Evolutionary conservation across 768 basidiomycete genomes (phyloP), one percentile per base, ranked within the genome.

Genomic region (Trametes coccinea): DNA sequence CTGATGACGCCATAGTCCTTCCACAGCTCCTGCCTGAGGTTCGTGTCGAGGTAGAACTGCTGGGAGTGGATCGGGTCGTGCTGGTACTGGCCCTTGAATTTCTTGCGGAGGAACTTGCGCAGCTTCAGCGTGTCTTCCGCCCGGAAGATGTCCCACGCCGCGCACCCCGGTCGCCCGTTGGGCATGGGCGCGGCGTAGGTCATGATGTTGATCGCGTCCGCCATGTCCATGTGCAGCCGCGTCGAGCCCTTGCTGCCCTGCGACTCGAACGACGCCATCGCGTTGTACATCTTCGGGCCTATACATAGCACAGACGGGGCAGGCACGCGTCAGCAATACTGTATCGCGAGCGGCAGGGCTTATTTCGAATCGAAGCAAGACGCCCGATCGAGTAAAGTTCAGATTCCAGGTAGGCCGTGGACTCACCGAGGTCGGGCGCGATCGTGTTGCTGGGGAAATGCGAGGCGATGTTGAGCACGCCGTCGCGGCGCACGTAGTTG

Each of bases 241-340:
- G 95, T 97, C 22, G 92, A 87, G 2, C 95, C 94, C 67, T 90
- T 88, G 69, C 86, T 90, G 3, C 89, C 89, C 33, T 77, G 72
- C 4, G 74, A 71, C 67, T 90, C 87, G 43, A 78, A 81, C 3
- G 89, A 89, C 9, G 87, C 86, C 77, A 93, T 86, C 0, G 94
- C 92, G 65, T 93, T 95, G 75, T 97, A 97, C 92, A 95, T 90
- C 76, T 96, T 97, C 1, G 95, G 95, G 3, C 93, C 93, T 87
- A 67, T 68, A 68, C 17, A 67, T 47, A 46, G 9, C 47, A 70
- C 17, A 70, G 58, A 48, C 13, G 22, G 22, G 22, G 22, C 22
- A 45, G 13, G 48, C 47, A 45, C 43, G n/a, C 37, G 47, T 56
- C 10, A 56, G 37, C 46, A 45, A 29, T 40, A 1, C 16, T 44